A percentile compares a stretch with the other conserved stretches of the same genome.
phyloP scores from a whole-genome alignment of 2,329 filamentous ascomycete genomes.

The Calcarisporium arbuscula region DNA sequence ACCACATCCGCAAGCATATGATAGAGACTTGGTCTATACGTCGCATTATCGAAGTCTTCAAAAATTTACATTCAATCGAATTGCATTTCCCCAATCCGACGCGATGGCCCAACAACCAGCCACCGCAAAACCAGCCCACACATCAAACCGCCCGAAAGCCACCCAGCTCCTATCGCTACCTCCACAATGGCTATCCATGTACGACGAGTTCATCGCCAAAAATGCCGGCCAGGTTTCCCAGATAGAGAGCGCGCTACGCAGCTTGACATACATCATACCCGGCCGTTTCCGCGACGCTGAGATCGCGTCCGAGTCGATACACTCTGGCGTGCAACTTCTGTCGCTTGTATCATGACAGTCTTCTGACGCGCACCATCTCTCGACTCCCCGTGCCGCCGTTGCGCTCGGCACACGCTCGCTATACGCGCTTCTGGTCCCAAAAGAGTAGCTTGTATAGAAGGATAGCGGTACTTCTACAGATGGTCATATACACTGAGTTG shows the following conservation, averaged over 20 bases:
- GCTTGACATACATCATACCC: conserved; percentile 92
- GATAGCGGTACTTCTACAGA: conserved; percentile 75
- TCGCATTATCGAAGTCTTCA: no score
- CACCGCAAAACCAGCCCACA: no score
- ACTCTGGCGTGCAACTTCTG: conserved; percentile 82
- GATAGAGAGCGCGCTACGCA: conserved; percentile 88
- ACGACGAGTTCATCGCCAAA: conserved; percentile 88
- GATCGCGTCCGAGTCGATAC: conserved; percentile 86
- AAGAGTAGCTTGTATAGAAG: conserved; percentile 67
- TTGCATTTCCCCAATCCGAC: no score
- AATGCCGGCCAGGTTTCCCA: conserved; percentile 91
- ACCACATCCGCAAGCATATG: no score
- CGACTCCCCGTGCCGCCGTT: conserved; percentile 47
- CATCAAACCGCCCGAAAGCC: conserved; percentile 19
- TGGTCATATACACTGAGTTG: conserved; percentile 90
- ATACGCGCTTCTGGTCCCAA: conserved; percentile 61
- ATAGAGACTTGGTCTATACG: no score
- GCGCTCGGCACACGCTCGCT: conserved; percentile 55
- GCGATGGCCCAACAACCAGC: no score
- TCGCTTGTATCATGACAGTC: conserved; percentile 87
- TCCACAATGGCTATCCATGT: conserved; percentile 62
- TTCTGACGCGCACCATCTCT: conserved; percentile 63
- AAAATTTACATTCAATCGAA: no score
- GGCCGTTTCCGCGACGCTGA: conserved; percentile 87
- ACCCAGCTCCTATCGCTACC: conserved; percentile 47